A percentile compares a stretch with the other conserved stretches of the same genome.
phyloP scores from a whole-genome alignment of 2,329 filamentous ascomycete genomes.

The Aureobasidium melanogenum region DNA sequence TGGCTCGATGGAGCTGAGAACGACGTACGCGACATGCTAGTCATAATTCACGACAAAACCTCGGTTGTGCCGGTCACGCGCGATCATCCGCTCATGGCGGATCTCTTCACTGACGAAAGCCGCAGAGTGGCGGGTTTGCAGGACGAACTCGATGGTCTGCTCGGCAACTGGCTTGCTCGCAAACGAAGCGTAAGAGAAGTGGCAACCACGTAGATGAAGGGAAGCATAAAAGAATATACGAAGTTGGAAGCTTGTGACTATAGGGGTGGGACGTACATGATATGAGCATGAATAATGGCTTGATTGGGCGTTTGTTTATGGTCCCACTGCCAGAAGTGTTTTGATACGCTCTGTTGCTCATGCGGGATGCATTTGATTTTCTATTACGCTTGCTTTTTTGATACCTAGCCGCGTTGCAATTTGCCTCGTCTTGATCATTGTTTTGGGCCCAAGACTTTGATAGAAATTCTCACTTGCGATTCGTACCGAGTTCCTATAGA shows the following conservation, averaged over 20 bases:
- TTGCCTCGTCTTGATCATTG: background rate
- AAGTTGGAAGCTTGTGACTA: background rate
- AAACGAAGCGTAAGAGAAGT: background rate
- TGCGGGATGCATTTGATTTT: background rate
- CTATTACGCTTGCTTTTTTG: background rate
- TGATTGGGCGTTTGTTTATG: background rate
- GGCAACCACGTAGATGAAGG: background rate
- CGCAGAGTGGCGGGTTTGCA: slow-evolving; percentile 48
- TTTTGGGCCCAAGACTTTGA: background rate
- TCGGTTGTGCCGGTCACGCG: slow-evolving; percentile 67
- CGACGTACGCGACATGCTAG: slow-evolving; percentile 80
- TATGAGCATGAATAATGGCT: slow-evolving; percentile 1
- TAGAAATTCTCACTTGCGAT: background rate
- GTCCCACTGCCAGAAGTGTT: background rate
- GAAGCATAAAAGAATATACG: background rate
- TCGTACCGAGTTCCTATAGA: background rate
- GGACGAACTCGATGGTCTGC: slow-evolving; percentile 66
- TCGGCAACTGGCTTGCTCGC: slow-evolving; percentile 8
- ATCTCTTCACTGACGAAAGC: slow-evolving; percentile 79
- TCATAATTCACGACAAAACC: slow-evolving; percentile 87
- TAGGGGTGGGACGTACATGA: background rate
- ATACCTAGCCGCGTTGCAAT: background rate
- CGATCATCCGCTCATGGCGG: slow-evolving; percentile 77
- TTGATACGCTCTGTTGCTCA: background rate
- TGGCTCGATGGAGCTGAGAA: slow-evolving; percentile 79